Percentiles rank a stretch among this genome's conserved stretches.
phyloP scores from a whole-genome alignment of 1,139 yeast genomes.

The Diutina siamensis region DNA sequence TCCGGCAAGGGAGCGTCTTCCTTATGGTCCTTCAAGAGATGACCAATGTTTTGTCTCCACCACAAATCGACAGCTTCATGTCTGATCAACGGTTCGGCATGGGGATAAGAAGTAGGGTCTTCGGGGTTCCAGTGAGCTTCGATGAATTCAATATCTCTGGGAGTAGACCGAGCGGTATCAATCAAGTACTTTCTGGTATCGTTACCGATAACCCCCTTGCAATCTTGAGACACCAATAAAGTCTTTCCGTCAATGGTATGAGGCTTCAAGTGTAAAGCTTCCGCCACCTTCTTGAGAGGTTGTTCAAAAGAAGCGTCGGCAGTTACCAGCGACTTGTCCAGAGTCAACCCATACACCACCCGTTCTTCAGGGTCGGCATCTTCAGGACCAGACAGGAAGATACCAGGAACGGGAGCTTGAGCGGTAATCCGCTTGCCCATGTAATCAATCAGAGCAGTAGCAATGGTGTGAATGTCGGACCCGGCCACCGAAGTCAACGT shows the following conservation, averaged over 20 bases:
- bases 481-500: slow-evolving; percentile 54
- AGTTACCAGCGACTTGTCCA: slow-evolving; percentile 41
- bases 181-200: slow-evolving; percentile 79
- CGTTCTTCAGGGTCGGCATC: slow-evolving; percentile 24
- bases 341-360: slow-evolving; percentile 66
- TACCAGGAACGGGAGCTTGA: slow-evolving; percentile 97
- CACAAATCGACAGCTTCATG: slow-evolving; percentile 85
- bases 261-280: slow-evolving; percentile 65
- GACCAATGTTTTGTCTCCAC: slow-evolving; percentile 66
- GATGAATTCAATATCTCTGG: slow-evolving; percentile 69
- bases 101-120: slow-evolving; percentile 57
- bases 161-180: slow-evolving; percentile 77
- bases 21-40: slow-evolving; percentile 36
- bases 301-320: slow-evolving; percentile 40
- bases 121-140: slow-evolving; percentile 36
- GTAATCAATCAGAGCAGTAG: slow-evolving; percentile 47
- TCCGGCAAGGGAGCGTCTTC: slow-evolving; percentile 41
- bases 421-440: slow-evolving; percentile 81
- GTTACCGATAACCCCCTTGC: slow-evolving; percentile 77
- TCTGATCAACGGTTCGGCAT: slow-evolving; percentile 65
- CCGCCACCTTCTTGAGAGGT: slow-evolving; percentile 52
- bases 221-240: slow-evolving; percentile 60
- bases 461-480: slow-evolving; percentile 4
- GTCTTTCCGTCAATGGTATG: slow-evolving; percentile 39
- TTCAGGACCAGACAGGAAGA: slow-evolving; percentile 38